Conservation (phyloP, 2,329 filamentous ascomycete species). For the Parastagonospora avenae region DNA sequence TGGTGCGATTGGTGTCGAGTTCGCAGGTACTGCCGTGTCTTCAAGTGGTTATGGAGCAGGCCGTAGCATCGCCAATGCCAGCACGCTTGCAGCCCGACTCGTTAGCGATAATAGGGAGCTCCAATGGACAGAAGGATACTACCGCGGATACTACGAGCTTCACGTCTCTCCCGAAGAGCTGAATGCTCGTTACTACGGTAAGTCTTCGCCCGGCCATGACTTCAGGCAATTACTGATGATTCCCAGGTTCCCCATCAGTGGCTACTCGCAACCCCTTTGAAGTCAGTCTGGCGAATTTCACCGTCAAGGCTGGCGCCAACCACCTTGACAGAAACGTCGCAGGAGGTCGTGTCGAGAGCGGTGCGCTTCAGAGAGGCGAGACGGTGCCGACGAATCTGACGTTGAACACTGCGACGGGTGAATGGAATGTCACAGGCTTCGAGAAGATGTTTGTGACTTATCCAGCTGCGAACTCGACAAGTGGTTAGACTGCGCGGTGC, state of each 20-base stretch:
- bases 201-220: constrained; percentile 14
- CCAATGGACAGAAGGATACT: constrained; percentile 74
- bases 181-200: constrained; percentile 66
- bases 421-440: constrained; percentile 35
- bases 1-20: constrained; percentile 52
- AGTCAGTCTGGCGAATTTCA: constrained; percentile 71
- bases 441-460: constrained; percentile 36
- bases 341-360: constrained; percentile 57
- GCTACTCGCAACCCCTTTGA: constrained; percentile 65
- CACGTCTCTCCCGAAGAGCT: constrained; percentile 60
- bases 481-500: not conserved
- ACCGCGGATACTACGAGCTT: constrained; percentile 72
- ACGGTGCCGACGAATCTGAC: constrained; percentile 39
- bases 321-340: constrained; percentile 56
- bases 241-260: constrained; percentile 57
- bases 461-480: constrained; percentile 1
- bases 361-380: constrained; percentile 53
- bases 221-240: not conserved
- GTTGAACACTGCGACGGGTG: constrained; percentile 34
- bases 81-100: constrained; percentile 51
- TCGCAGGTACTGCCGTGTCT: constrained; percentile 68
- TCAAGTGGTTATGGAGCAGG: constrained; percentile 54
- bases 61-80: constrained; percentile 46
- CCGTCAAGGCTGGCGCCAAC: constrained; percentile 65
- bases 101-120: constrained; percentile 62